A percentile compares a stretch with the other conserved stretches of the same genome.
phyloP scores from a whole-genome alignment of 495 filamentous ascomycete genomes.

The Viridothelium virens region DNA sequence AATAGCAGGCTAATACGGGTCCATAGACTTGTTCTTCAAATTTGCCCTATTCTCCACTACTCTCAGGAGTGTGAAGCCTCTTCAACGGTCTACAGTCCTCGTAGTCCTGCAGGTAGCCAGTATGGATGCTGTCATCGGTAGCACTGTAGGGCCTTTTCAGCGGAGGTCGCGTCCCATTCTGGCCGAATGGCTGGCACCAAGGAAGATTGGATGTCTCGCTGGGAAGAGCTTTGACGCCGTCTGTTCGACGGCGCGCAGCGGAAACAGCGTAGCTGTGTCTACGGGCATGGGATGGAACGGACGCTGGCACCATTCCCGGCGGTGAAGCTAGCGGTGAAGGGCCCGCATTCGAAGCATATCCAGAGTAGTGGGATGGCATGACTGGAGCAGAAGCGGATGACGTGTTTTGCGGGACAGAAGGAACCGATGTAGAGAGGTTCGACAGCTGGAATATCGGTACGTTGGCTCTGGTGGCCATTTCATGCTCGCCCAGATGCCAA shows the following conservation, averaged over 20 bases:
- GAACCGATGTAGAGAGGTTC: conserved; percentile 3
- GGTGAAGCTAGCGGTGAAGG: conserved; percentile 10
- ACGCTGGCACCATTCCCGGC: not conserved
- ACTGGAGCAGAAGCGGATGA: conserved; percentile 1
- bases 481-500: conserved; percentile 87
- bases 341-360: conserved; percentile 3
- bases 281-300: not conserved
- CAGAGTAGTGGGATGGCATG: not conserved
- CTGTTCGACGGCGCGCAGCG: not conserved
- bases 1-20: not conserved
- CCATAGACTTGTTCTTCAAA: not conserved
- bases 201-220: not conserved
- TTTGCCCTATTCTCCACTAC: conserved; percentile 1
- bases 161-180: not conserved
- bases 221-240: not conserved
- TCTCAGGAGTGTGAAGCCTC: conserved; percentile 2
- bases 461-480: conserved; percentile 60
- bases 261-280: not conserved
- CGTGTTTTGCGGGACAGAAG: not conserved
- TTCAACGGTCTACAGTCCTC: conserved; percentile 4
- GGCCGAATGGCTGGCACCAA: not conserved
- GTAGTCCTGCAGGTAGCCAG: conserved; percentile 1
- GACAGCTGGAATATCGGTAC: conserved; percentile 36
- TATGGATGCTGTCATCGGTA: not conserved
- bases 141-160: conserved; percentile 1